Conservation (phyloP, 176 grass and related monocot genomes). For the Urochloa ruziziensis region DNA sequence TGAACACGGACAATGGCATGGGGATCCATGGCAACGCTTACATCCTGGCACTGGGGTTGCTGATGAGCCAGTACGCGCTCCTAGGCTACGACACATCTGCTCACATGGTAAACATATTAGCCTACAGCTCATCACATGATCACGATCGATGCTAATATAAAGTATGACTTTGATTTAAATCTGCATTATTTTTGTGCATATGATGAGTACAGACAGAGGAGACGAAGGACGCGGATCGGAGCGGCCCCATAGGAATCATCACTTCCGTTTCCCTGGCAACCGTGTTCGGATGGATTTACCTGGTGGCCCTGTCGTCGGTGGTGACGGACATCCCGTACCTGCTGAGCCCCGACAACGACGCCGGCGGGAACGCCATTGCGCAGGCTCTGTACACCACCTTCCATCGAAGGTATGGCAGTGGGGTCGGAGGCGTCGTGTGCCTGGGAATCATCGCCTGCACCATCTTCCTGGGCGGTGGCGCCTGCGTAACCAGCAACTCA, state of each 20-base stretch:
- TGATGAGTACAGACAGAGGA: constrained; percentile 75
- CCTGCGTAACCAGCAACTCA: constrained; percentile 57
- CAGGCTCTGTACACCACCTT: constrained; percentile 54
- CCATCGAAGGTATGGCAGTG: constrained; percentile 50
- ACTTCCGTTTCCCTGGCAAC: constrained; percentile 42
- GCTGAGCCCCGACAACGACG: constrained; percentile 47
- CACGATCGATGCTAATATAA: too few relatives aligned
- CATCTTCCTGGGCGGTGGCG: constrained; percentile 52
- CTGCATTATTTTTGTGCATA: too few relatives aligned
- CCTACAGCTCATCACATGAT: too few relatives aligned
- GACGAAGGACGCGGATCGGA: constrained; percentile 69
- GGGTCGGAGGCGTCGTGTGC: constrained; percentile 53
- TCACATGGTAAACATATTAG: constrained; percentile 72
- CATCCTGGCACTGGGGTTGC: constrained; percentile 54
- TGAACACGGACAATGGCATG: constrained; percentile 56
- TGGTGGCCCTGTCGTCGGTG: constrained; percentile 49
- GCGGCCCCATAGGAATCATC: constrained; percentile 63
- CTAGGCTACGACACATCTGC: constrained; percentile 62
- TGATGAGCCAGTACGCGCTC: constrained; percentile 60
- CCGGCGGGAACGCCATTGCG: constrained; percentile 69
- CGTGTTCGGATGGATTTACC: constrained; percentile 58
- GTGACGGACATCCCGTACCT: constrained; percentile 59
- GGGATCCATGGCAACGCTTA: constrained; percentile 53
- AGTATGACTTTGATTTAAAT: too few relatives aligned
- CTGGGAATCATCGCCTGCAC: constrained; percentile 45